Evolutionary conservation across 768 basidiomycete species (phyloP).

Genomic region (Trametes punicea): DNA sequence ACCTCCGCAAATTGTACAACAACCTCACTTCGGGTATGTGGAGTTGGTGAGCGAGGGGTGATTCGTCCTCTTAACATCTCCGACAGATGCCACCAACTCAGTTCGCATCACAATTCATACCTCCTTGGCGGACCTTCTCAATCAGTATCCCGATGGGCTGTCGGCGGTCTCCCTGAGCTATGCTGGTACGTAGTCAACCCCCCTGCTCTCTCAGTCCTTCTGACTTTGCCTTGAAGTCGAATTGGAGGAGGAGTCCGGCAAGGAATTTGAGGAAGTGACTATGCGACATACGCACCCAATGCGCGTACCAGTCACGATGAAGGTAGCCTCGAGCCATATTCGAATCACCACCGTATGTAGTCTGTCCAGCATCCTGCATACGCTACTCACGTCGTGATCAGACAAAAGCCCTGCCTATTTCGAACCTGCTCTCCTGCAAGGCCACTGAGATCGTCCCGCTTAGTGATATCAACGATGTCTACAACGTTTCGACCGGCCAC

Average conservation of each 20-base stretch:
- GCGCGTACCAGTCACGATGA: constrained; percentile 68
- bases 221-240: constrained; percentile 37
- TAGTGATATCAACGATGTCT: constrained; percentile 81
- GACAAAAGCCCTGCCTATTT: constrained; percentile 71
- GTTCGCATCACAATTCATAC: constrained; percentile 52
- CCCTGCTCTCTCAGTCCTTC: constrained; percentile 6
- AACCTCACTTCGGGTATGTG: constrained; percentile 56
- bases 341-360: constrained; percentile 71
- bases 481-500: constrained; percentile 74
- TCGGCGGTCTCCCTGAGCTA: constrained; percentile 46
- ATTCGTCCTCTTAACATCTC: not conserved
- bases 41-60: not conserved
- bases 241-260: constrained; percentile 57
- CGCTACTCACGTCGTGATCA: constrained; percentile 25
- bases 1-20: constrained; percentile 74
- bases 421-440: constrained; percentile 64
- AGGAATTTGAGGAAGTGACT: constrained; percentile 57
- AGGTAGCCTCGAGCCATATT: constrained; percentile 66
- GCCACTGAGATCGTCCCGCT: constrained; percentile 80
- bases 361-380: not conserved
- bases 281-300: constrained; percentile 65
- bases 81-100: constrained; percentile 22
- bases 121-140: constrained; percentile 58
- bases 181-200: constrained; percentile 45
- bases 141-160: constrained; percentile 41